Evolutionary conservation across 139 green algal species (phyloP).

Genomic region (Coccomyxa sp.): DNA sequence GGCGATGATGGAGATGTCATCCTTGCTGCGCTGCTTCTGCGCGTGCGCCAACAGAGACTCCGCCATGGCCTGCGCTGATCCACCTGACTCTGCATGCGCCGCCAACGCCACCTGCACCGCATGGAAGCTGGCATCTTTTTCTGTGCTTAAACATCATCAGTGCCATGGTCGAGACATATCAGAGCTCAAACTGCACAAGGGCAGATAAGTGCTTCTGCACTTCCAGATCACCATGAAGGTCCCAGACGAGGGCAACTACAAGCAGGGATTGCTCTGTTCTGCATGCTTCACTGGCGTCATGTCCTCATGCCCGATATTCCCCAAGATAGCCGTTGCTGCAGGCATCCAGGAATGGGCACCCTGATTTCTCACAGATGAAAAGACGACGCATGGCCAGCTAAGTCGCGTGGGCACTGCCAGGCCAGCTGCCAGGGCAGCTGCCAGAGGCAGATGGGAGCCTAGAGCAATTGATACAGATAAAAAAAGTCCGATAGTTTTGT

Average conservation of each 20-base stretch:
- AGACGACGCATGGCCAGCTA: too few species aligned
- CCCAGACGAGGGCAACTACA: not conserved
- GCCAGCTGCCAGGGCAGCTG: too few species aligned
- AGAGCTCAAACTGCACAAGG: not conserved
- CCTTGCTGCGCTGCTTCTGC: slow-evolving; percentile 27
- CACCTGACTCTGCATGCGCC: slow-evolving; percentile 20
- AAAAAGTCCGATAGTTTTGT: too few species aligned
- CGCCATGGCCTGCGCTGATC: slow-evolving; percentile 22
- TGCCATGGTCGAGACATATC: not conserved
- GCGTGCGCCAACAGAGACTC: slow-evolving; percentile 32
- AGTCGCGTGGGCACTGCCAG: too few species aligned
- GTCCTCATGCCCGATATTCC: too few species aligned
- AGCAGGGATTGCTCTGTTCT: not conserved
- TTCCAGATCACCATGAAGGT: not conserved
- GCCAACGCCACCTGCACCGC: slow-evolving; percentile 1
- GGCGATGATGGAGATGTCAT: slow-evolving; percentile 44
- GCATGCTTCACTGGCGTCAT: not conserved
- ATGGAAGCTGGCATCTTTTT: not conserved
- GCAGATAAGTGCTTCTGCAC: not conserved
- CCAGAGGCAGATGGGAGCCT: too few species aligned
- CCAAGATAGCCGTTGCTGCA: too few species aligned
- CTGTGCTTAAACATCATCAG: not conserved
- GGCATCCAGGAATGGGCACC: too few species aligned
- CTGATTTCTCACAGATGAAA: too few species aligned
- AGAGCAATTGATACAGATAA: too few species aligned